Percentiles rank a stretch among this genome's conserved stretches.
phyloP scores from a whole-genome alignment of 2,329 filamentous ascomycete species.

The Domatiomyces globalis region DNA sequence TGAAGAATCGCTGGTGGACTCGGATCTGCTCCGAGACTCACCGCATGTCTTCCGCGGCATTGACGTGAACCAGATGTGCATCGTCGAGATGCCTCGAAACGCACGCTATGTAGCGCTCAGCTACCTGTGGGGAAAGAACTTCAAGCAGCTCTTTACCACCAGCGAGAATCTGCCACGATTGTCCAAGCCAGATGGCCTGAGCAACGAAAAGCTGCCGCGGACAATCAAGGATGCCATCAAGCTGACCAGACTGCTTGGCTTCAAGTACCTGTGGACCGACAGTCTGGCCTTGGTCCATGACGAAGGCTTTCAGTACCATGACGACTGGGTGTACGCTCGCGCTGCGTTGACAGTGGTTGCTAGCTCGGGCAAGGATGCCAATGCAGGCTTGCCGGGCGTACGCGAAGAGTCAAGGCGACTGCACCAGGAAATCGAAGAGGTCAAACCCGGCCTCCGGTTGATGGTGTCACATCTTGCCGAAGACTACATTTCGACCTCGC shows the following conservation, averaged over 20 bases:
- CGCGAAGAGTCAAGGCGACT: conserved; percentile 17
- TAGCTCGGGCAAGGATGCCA: conserved; percentile 16
- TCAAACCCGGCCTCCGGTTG: conserved; percentile 15
- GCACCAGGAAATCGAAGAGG: conserved; percentile 17
- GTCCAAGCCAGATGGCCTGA: conserved; percentile 13
- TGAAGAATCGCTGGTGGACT: conserved; percentile 17
- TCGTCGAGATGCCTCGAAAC: conserved; percentile 12
- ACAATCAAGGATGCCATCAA: conserved; percentile 19
- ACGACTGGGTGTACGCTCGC: conserved; percentile 18
- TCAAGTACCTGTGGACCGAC: conserved; percentile 19
- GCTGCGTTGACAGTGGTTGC: conserved; percentile 16
- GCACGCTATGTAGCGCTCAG: conserved; percentile 18
- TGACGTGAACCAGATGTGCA: conserved; percentile 17
- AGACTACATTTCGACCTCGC: conserved; percentile 20
- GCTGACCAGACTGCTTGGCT: conserved; percentile 16
- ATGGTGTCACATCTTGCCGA: conserved; percentile 19
- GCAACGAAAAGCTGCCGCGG: conserved; percentile 16
- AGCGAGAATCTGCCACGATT: conserved; percentile 14
- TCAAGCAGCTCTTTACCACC: conserved; percentile 17
- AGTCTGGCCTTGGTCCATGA: conserved; percentile 18
- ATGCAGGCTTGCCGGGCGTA: conserved; percentile 18
- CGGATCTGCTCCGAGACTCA: conserved; percentile 11
- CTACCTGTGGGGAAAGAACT: conserved; percentile 19
- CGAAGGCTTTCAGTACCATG: conserved; percentile 18
- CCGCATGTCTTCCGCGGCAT: conserved; percentile 15